phyloP scores from a whole-genome alignment of 139 green algal genomes.

The Nannochloris sp. region DNA sequence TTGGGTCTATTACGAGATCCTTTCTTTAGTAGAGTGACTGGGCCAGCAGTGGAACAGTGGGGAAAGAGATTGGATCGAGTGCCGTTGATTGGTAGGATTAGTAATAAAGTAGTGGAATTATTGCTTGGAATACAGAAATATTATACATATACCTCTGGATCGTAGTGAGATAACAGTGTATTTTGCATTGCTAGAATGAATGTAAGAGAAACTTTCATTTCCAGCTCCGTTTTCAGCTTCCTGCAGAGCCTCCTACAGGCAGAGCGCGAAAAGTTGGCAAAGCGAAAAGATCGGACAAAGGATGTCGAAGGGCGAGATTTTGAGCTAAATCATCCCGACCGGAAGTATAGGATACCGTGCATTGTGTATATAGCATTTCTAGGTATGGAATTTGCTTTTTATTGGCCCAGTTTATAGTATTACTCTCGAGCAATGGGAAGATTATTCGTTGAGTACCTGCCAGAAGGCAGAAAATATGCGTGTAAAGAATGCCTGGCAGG shows the following conservation, averaged over 20 bases:
- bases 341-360: too few relatives aligned
- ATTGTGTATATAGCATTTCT: too few relatives aligned
- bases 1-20: conserved; percentile 5
- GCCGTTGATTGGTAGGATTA: not conserved
- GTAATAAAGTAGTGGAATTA: not conserved
- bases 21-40: conserved; percentile 7
- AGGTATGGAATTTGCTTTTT: not conserved
- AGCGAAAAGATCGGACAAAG: too few relatives aligned
- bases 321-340: too few relatives aligned
- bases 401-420: not conserved
- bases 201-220: not conserved
- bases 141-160: conserved; percentile 4
- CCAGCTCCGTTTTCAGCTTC: too few relatives aligned
- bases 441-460: not conserved
- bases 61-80: not conserved
- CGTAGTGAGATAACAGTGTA: not conserved
- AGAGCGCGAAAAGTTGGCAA: too few relatives aligned
- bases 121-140: not conserved
- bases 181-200: not conserved
- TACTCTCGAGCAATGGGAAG: not conserved
- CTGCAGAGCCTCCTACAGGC: too few relatives aligned
- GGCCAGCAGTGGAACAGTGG: not conserved
- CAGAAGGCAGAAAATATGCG: not conserved
- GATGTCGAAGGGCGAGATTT: too few relatives aligned
- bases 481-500: not conserved